Evolutionary conservation across 495 filamentous ascomycete species (phyloP), one percentile per base, ranked within the genome.

Genomic region (Cercophora newfieldiana): DNA sequence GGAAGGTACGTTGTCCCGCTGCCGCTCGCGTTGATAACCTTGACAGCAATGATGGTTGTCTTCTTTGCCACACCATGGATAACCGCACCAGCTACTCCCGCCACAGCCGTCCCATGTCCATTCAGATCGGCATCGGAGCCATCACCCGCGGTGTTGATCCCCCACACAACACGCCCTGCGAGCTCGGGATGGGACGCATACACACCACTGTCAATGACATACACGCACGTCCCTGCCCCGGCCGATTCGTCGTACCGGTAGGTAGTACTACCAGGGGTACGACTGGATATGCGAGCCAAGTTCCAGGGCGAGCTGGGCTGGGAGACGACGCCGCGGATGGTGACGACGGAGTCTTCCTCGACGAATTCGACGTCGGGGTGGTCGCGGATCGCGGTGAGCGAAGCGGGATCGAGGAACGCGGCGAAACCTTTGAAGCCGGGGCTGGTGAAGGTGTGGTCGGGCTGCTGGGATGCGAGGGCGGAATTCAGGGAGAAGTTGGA

Each of bases 21-120:
- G 29, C 70, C 74, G 61, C 74, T 63, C 24, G 71, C 72, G 62
- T 80, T 79, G 60, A 90, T 81, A 59, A 90, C 86, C 77, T 90
- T 89, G 72, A 90, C 87, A 58, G 83, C 86, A 63, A 87, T 79
- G 49, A 91, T 70, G 29, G 69, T 75, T 22, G 85, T 86, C 66
- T 82, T 81, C 78, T 90, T 90, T 56, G 87, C 81, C 56, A 90
- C 79, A 66, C 88, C 88, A 65, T 85, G 88, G 7, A 82, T 86
- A 50, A 64, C 74, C 4, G 81, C 82, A 28, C 79, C 87, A 54
- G 88, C 84, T 48, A 86, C 89, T 21, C 86, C 87, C 19, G 86
- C 79, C 54, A 86, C 82, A 72, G 89, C 86, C 4, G 88, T 90
- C 44, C 87, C 88, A 60, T 79, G 74, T 22, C 74, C 74, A 61